Evolutionary conservation across 345 rosid genomes (phyloP).

Genomic region (Stellera chamaejasme): DNA sequence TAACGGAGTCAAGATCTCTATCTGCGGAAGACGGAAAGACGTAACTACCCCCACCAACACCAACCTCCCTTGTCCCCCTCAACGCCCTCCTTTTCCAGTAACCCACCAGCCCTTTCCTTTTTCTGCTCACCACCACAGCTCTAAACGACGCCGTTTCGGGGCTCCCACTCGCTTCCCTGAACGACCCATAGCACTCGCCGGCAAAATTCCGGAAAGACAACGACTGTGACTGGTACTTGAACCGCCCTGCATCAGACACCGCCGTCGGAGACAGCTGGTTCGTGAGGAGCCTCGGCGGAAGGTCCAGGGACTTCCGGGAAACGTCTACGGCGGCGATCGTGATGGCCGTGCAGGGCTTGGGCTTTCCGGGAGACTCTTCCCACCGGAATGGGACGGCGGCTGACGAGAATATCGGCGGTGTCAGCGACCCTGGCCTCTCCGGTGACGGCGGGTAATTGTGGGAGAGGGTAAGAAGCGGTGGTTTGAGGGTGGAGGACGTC

Average conservation of each 20-base stretch:
- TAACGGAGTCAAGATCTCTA: conserved; percentile 16
- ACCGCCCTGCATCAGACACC: conserved; percentile 22
- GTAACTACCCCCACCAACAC: conserved; percentile 39
- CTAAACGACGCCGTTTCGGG: conserved; percentile 23
- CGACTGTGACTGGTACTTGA: conserved; percentile 18
- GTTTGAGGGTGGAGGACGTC: too few species aligned
- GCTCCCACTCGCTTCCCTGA: conserved; percentile 16
- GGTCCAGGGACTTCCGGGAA: conserved; percentile 39
- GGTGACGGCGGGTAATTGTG: conserved; percentile 29
- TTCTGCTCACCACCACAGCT: conserved; percentile 8
- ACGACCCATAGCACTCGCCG: conserved; percentile 36
- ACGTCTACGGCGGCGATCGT: conserved; percentile 12
- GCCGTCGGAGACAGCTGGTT: conserved; percentile 44
- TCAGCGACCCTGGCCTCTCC: conserved; percentile 41
- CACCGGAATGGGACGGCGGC: conserved; percentile 83
- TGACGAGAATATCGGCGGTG: conserved; percentile 50
- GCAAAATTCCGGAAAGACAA: conserved; percentile 29
- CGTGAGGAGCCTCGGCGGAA: conserved; percentile 57
- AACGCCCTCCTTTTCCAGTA: conserved; percentile 33
- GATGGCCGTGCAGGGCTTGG: conserved; percentile 37
- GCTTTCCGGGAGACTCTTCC: conserved; percentile 93
- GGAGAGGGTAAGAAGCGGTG: not conserved
- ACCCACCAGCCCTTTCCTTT: conserved; percentile 31
- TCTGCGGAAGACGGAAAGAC: conserved; percentile 47
- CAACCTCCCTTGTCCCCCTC: conserved; percentile 37